Base-by-base conservation (phyloP, 495 filamentous ascomycete species). In the Trichocladium antarcticum region DNA sequence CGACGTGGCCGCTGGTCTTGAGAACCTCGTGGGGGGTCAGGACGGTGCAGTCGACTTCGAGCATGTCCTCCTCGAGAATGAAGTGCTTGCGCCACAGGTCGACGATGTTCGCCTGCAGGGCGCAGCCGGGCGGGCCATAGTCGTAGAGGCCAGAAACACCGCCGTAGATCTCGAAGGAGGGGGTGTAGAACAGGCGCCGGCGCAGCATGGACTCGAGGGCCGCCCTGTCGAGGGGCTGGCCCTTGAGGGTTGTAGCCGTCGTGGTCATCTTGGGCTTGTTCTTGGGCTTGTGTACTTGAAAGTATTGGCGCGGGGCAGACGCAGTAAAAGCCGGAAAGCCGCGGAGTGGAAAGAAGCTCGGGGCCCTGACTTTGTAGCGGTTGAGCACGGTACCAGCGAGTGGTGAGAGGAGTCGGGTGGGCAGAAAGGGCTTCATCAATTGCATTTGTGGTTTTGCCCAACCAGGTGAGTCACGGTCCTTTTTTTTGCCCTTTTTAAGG, bases 1-100 rank as follows among this genome's bases (percentile, higher is more conserved):
- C 92, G 44, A 97, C 92, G 68, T 98, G 92, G 50, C 93, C 92
- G 61, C 82, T 87, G 20, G 92, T 97, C 78, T 96, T 95, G 38
- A 98, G 74, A 10, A 97, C 86, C 35, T 90, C 85, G 51, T 87
- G 76, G 19, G 92, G 92, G 45, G 87, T 93, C 55, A 93, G 64
- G 65, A 84, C 85, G 11, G 80, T 86, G 65, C 84, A 89, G 65
- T 93, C 87, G 34, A 93, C 79, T 69, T 93, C 87, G 37, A 93
- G 72, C 85, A 92, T 90, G 66, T 90, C 83, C 68, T 92, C 87
- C 72, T 92, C 86, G 22, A 69, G 73, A 34, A 92, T 76, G 58
- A 92, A 92, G 64, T 92, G 87, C 67, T 95, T 96, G 56, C 90
- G 78, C 90, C 90, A 98, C 47, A 76, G 53, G 57, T 96, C 89